Percentiles rank a stretch among this genome's conserved stretches.
phyloP scores from a whole-genome alignment of 805 yeast species.

The Barnettozyma populi region DNA sequence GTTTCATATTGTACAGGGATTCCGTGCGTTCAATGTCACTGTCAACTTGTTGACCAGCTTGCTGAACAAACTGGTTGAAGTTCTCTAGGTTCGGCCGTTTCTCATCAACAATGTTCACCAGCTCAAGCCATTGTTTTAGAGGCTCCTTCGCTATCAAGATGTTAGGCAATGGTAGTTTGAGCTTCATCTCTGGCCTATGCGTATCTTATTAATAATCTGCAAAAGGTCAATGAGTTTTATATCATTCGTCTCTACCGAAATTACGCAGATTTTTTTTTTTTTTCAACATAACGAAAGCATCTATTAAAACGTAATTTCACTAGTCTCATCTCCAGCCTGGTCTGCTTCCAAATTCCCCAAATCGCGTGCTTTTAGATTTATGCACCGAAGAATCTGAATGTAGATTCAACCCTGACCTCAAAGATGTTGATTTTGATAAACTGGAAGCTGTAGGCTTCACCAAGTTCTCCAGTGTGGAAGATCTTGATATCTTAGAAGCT shows the following conservation, averaged over 20 bases:
- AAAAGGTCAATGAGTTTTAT: neutral
- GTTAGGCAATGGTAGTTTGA: neutral
- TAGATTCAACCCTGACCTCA: neutral
- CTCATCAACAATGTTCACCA: neutral
- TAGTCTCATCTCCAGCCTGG: neutral
- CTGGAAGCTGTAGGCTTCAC: constrained; percentile 22
- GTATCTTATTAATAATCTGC: no score
- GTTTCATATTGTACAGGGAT: neutral
- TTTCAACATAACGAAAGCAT: no score
- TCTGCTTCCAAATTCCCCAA: neutral
- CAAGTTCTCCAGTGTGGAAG: constrained; percentile 16
- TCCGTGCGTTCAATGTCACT: neutral
- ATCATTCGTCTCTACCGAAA: neutral
- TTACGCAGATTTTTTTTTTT: no score
- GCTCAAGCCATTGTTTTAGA: neutral
- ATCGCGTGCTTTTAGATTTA: neutral
- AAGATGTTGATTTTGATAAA: constrained; percentile 17
- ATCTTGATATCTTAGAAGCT: constrained; percentile 15
- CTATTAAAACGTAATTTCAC: neutral
- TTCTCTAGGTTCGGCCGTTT: no score
- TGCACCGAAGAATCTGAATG: neutral
- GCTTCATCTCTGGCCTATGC: no score
- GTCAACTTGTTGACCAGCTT: neutral
- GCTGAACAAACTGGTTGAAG: no score
- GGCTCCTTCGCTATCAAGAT: neutral